Conservation (phyloP, 495 filamentous ascomycete genomes). For the Lophiotrema nucula region DNA sequence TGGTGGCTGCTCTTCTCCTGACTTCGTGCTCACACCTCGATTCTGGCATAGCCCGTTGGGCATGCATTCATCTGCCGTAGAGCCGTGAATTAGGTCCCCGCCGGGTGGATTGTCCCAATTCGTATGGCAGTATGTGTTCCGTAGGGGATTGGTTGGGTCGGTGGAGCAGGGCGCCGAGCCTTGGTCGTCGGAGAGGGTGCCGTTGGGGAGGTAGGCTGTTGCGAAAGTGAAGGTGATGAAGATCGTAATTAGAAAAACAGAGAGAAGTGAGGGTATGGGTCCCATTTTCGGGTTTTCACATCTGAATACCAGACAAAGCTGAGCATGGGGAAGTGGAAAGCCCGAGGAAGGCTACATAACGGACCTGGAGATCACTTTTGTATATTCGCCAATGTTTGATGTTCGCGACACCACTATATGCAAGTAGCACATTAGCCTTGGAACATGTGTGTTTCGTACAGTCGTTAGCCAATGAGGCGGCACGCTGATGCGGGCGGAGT, state of each 20-base stretch:
- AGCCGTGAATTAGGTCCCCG: constrained; percentile 1
- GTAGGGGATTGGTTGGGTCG: neutral
- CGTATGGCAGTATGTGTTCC: constrained; percentile 1
- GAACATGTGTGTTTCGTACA: no score
- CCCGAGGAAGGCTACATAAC: no score
- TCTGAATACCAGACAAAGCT: no score
- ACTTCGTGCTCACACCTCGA: neutral
- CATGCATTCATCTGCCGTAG: constrained; percentile 9
- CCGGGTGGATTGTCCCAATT: constrained; percentile 9
- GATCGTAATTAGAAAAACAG: neutral
- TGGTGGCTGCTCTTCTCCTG: neutral
- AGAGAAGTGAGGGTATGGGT: neutral
- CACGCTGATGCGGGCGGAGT: no score
- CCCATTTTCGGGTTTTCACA: no score
- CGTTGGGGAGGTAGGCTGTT: constrained; percentile 3
- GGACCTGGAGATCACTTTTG: no score
- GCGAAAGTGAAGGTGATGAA: neutral
- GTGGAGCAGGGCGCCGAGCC: neutral
- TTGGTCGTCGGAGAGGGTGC: neutral
- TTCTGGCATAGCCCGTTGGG: constrained; percentile 12
- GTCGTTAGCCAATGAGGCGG: no score
- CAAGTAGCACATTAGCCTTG: no score
- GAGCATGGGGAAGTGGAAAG: no score
- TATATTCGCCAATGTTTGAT: no score
- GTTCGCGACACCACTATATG: no score